phyloP scores from a whole-genome alignment of 225 moss, liverwort and hornwort genomes.

The Marchantia polymorpha region DNA sequence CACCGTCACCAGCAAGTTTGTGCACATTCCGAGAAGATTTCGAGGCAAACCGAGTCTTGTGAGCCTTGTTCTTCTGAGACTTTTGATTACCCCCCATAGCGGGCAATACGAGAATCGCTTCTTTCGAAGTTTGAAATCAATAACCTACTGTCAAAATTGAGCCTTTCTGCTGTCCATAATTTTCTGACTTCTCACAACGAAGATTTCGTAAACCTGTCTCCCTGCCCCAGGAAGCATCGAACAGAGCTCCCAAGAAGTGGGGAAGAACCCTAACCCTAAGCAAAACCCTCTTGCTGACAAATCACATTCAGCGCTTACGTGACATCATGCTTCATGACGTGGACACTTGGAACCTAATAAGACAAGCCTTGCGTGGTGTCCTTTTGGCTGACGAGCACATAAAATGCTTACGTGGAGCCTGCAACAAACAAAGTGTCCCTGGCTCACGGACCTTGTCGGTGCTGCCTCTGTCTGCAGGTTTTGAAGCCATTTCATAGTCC shows the following conservation, averaged over 20 bases:
- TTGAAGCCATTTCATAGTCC: too few relatives aligned
- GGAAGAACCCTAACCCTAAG: constrained; percentile 7
- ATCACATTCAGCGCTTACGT: too few relatives aligned
- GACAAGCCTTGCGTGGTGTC: too few relatives aligned
- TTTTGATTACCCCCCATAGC: constrained; percentile 70
- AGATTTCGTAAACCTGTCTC: too few relatives aligned
- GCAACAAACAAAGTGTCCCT: too few relatives aligned
- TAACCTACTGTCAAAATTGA: not conserved
- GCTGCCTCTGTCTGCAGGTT: too few relatives aligned
- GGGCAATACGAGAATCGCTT: not conserved
- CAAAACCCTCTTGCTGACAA: too few relatives aligned
- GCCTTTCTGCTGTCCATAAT: not conserved
- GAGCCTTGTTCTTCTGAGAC: constrained; percentile 89
- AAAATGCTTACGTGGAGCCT: too few relatives aligned
- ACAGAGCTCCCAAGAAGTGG: not conserved
- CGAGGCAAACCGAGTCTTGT: constrained; percentile 89
- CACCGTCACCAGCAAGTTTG: constrained; percentile 59
- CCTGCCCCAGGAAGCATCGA: not conserved
- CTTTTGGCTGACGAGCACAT: too few relatives aligned
- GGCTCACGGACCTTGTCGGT: too few relatives aligned
- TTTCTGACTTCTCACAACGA: not conserved
- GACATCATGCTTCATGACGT: too few relatives aligned
- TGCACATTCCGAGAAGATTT: constrained; percentile 91
- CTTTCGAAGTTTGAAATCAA: not conserved
- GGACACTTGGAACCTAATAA: too few relatives aligned